Conservation (phyloP, 495 filamentous ascomycete genomes). For the Ascodesmis nigricans region DNA sequence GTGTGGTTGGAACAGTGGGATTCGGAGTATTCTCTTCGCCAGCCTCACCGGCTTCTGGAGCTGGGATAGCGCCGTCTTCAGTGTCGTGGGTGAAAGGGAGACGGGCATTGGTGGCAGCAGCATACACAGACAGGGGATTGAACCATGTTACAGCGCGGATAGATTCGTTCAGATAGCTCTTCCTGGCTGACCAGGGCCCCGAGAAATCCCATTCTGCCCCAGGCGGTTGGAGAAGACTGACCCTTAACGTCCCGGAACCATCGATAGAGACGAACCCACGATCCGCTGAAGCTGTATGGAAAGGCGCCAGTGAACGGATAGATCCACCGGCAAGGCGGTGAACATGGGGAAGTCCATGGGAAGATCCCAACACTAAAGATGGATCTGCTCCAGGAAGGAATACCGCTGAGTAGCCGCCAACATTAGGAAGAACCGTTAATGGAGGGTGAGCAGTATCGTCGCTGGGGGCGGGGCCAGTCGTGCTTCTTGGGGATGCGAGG, state of each 20-base stretch:
- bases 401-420: conserved; percentile 54
- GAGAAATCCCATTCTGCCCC: conserved; percentile 36
- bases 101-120: conserved; percentile 42
- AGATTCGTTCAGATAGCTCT: conserved; percentile 45
- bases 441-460: conserved; percentile 27
- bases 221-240: conserved; percentile 38
- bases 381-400: conserved; percentile 61
- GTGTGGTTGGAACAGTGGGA: no score
- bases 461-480: conserved; percentile 20
- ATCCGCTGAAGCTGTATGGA: conserved; percentile 52
- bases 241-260: conserved; percentile 37
- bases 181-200: conserved; percentile 44
- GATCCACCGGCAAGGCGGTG: conserved; percentile 42
- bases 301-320: conserved; percentile 43
- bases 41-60: no score
- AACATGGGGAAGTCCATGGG: conserved; percentile 50
- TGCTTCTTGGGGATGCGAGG: conserved; percentile 25
- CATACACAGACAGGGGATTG: conserved; percentile 46
- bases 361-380: conserved; percentile 55
- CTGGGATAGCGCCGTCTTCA: conserved; percentile 64
- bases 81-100: conserved; percentile 62
- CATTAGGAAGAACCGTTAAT: conserved; percentile 39
- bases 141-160: conserved; percentile 58
- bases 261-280: conserved; percentile 67
- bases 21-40: conserved; percentile 40